Conservation (phyloP, 2,329 filamentous ascomycete species). For the Fusarium sp. region DNA sequence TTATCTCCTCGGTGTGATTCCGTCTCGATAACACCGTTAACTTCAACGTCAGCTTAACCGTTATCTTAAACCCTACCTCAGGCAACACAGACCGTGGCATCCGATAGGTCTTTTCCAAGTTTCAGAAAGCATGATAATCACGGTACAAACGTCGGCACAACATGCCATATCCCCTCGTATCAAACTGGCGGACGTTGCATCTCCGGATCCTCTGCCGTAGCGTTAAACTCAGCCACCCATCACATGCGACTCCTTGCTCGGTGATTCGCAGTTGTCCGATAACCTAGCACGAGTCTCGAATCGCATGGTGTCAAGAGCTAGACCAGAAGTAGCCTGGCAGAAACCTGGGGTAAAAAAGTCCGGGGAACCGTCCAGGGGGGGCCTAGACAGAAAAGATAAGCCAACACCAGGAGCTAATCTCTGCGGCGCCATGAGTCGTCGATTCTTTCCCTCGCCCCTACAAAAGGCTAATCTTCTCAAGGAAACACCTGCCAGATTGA, state of each 20-base stretch:
- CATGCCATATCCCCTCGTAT: not conserved
- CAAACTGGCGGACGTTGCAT: not conserved
- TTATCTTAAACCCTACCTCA: not conserved
- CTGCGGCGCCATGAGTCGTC: not conserved
- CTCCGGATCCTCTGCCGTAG: slow-evolving; percentile 1
- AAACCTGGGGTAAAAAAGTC: not conserved
- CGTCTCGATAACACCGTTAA: not conserved
- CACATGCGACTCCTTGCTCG: not conserved
- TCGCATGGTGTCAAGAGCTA: not conserved
- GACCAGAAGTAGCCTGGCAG: not conserved
- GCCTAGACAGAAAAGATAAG: not conserved
- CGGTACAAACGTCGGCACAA: not conserved
- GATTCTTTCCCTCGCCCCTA: not conserved
- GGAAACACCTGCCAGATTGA: not conserved
- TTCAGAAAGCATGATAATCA: not conserved
- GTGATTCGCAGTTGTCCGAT: not conserved
- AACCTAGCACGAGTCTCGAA: not conserved
- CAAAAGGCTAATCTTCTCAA: not conserved
- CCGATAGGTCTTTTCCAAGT: not conserved
- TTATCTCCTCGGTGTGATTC: not conserved
- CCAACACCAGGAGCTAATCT: not conserved
- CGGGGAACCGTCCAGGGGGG: not conserved
- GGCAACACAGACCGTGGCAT: not conserved
- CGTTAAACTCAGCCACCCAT: not conserved
- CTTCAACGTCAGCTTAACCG: not conserved